Percentiles rank a stretch among this genome's conserved stretches.
Conservation (phyloP, 129 eudicot species). For the Escallonia herrerae region DNA sequence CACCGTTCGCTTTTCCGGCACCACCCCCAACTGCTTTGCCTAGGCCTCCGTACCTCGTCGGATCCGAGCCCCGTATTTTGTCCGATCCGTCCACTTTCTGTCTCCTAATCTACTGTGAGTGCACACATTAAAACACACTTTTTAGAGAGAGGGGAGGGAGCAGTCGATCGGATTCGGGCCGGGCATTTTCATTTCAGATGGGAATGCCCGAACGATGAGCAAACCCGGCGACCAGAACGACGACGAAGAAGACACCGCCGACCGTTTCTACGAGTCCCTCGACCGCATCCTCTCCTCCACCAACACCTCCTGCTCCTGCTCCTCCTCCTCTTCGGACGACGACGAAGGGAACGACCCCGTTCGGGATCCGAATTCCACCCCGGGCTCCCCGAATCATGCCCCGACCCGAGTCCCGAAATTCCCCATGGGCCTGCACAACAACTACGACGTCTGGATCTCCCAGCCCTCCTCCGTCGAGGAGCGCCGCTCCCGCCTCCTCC, state of each 20-base stretch:
- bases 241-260: constrained; percentile 40
- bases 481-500: constrained; percentile 74
- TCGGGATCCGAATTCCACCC: constrained; percentile 13
- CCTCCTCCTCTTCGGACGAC: constrained; percentile 30
- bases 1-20: constrained; percentile 26
- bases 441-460: constrained; percentile 89
- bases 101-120: neutral
- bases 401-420: constrained; percentile 25
- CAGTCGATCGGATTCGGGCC: constrained; percentile 18
- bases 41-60: constrained; percentile 10
- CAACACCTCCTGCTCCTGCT: constrained; percentile 68
- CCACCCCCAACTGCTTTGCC: neutral
- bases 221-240: constrained; percentile 43
- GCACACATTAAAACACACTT: too few relatives aligned
- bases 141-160: constrained; percentile 1
- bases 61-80: constrained; percentile 25
- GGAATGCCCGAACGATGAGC: constrained; percentile 89
- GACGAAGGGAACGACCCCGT: constrained; percentile 9
- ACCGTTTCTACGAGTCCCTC: constrained; percentile 77
- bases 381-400: constrained; percentile 17
- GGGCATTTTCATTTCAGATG: constrained; percentile 57
- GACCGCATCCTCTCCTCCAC: constrained; percentile 88
- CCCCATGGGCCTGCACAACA: constrained; percentile 42
- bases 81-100: constrained; percentile 27
- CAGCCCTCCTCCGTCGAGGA: constrained; percentile 73